Base-by-base conservation (phyloP, 192 early-diverging fungal species). In the Backusella psychrophila region DNA sequence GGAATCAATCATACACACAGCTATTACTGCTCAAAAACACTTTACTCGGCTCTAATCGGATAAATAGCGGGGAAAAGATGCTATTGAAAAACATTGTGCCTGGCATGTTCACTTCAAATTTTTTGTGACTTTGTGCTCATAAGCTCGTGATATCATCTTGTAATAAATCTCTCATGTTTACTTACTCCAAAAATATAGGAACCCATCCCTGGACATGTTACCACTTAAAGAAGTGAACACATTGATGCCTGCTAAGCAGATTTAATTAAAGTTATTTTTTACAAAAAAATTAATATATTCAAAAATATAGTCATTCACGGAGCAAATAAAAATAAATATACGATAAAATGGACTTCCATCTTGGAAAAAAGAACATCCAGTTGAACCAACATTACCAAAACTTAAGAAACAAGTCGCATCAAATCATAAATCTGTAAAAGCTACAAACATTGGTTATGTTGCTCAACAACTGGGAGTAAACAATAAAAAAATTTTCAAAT, bases 191-290 rank as follows among this genome's bases (percentile, higher is more conserved):
- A 63, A 9, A 63, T 63, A 29, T 63, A 63, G 11, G 56, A 29
- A 14, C 26, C 11, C 11, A 29, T 29, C 23, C 26, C 56, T 63
- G 21, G 56, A 12, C 9, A 23, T 63, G 26, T 63, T 63, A 63
- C 56, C 23, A 63, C 56, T 63, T 63, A 63, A 11, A 63, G 56
- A 63, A 63, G 56, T 63, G 21, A 63, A 23, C 56, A 59, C 56
- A 59, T 59, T 59, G 9, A 26, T 12, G 19, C 11, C 23, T 59
- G 21, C 53, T 59, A 26, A 59, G 53, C 53, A 59, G 19, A 59
- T 26, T 26, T 56, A 56, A 56, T 21, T 56, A 56, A 53, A 17
- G 6, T 8, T 21, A 23, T 56, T 9, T 8, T n/a, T n/a, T 39
- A 12, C 38, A 39, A 39, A 39, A 39, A 56, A 56, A 56, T 29